These are phyloP conservation scores for Panicum hallii DNA, from an alignment of 202 grass and related monocot genomes.

Conservation along the genomic window DNA sequence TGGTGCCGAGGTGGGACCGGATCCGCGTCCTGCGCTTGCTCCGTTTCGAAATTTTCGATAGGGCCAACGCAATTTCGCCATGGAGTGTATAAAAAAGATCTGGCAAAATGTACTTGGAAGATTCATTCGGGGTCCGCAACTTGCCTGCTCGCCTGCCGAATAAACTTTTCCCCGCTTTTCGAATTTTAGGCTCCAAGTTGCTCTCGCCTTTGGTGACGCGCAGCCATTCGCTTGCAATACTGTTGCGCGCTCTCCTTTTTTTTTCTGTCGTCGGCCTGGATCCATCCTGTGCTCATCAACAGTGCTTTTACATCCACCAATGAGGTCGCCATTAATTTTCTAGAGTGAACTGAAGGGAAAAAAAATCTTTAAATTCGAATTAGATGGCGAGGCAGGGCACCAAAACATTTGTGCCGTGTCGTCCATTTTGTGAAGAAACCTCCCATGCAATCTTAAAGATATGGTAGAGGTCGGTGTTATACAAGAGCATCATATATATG, in stretches of 20 bases:
- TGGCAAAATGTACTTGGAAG: not conserved
- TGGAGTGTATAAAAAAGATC: not conserved
- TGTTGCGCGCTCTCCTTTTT: not conserved
- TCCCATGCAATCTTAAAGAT: not conserved
- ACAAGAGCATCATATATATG: not conserved
- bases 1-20: constrained; percentile 19
- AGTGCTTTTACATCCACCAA: constrained; percentile 17
- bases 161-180: not conserved
- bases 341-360: not conserved
- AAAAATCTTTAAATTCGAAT: not conserved
- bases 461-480: not conserved
- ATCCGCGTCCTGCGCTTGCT: constrained; percentile 41
- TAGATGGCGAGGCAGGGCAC: not conserved
- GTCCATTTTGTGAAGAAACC: not conserved
- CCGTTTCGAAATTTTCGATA: not conserved
- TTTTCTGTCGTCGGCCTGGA: not conserved
- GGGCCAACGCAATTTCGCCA: not conserved
- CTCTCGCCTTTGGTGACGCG: constrained; percentile 5
- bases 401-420: too few species aligned
- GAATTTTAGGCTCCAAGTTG: not conserved
- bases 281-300: not conserved
- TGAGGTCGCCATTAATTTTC: not conserved
- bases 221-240: not conserved
- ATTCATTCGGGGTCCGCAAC: not conserved
- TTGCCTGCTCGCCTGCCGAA: not conserved